Conservation (phyloP, 371 early-diverging fungal species). For the Cokeromyces recurvatus region DNA sequence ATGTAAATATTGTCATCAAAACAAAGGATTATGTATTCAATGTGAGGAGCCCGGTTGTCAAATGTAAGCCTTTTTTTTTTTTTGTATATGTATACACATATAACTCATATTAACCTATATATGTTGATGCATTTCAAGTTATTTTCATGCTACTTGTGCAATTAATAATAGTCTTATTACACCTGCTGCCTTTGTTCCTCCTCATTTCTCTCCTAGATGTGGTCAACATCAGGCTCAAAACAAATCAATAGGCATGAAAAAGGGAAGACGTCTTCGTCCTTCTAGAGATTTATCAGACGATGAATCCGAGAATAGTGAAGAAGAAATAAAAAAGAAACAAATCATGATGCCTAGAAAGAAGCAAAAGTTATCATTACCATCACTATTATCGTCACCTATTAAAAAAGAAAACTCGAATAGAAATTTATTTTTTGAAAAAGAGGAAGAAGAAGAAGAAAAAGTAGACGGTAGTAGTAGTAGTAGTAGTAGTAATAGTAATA, state of each 20-base stretch:
- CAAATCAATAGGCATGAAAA: background rate
- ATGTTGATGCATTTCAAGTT: conserved; percentile 2
- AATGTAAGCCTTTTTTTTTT: conserved; percentile 18
- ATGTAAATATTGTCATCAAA: conserved; percentile 27
- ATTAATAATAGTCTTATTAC: conserved; percentile 22
- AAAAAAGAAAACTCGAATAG: background rate
- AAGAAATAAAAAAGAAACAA: background rate
- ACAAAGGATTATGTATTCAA: conserved; percentile 28
- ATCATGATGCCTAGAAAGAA: background rate
- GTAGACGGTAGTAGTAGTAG: too few species aligned
- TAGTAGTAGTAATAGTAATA: too few species aligned
- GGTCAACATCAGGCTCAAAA: conserved; percentile 6
- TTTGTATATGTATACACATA: too few species aligned
- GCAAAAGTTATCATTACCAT: too few species aligned
- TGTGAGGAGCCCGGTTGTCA: conserved; percentile 30
- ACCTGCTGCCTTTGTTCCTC: conserved; percentile 9
- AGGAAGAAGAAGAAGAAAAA: background rate
- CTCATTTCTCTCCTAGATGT: conserved; percentile 8
- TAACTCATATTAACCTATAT: too few species aligned
- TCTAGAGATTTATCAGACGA: too few species aligned
- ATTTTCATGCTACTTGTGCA: conserved; percentile 32
- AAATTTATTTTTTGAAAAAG: too few species aligned
- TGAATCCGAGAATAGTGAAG: background rate
- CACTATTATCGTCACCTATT: too few species aligned
- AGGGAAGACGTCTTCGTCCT: conserved; percentile 5